Conservation (phyloP, 345 rosid species). For the Jatropha curcas region DNA sequence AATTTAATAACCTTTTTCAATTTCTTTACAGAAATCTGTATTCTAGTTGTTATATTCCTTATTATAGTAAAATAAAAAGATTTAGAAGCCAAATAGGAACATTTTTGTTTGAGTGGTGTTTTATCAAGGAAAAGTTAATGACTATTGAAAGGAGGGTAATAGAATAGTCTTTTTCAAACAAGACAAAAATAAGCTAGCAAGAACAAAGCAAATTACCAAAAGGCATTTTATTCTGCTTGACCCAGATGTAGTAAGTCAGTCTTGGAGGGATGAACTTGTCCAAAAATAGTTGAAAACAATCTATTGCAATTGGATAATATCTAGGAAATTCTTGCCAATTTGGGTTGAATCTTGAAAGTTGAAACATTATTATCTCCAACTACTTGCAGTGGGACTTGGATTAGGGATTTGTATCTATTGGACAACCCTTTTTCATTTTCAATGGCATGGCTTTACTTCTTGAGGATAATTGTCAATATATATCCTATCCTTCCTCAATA, state of each 20-base stretch:
- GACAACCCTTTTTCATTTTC: not conserved
- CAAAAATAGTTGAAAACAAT: not conserved
- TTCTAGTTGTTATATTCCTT: not conserved
- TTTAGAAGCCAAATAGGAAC: not conserved
- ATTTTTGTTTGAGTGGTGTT: not conserved
- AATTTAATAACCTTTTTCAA: too few species aligned
- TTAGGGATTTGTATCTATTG: not conserved
- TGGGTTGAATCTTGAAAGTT: not conserved
- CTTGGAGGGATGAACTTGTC: not conserved
- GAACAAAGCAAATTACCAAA: not conserved
- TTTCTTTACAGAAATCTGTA: too few species aligned
- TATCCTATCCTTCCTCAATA: not conserved
- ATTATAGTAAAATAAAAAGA: too few species aligned
- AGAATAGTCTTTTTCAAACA: not conserved
- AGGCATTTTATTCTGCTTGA: not conserved
- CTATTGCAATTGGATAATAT: not conserved
- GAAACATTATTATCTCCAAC: not conserved
- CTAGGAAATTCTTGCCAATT: not conserved
- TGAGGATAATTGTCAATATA: too few species aligned
- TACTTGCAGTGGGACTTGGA: not conserved
- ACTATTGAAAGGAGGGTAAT: not conserved
- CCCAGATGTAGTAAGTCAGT: not conserved
- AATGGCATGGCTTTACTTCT: too few species aligned
- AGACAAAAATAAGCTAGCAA: not conserved
- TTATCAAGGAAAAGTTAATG: not conserved